phyloP scores from a whole-genome alignment of 371 early-diverging fungal genomes.

The Rhizopus sp. region DNA sequence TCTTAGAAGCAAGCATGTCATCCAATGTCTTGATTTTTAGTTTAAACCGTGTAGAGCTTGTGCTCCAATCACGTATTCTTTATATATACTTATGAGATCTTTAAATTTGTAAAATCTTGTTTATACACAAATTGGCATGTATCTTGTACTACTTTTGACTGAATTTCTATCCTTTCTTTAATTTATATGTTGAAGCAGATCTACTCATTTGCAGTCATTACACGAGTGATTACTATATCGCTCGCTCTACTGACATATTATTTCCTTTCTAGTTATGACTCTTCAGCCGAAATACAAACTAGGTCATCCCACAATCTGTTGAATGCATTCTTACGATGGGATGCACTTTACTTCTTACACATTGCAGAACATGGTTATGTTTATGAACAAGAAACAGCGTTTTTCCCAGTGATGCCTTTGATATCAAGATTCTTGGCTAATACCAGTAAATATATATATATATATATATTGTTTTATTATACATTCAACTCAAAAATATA shows the following conservation, averaged over 20 bases:
- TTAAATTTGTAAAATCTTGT: no score
- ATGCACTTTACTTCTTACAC: slow-evolving; percentile 86
- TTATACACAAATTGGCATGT: no score
- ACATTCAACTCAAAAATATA: background rate
- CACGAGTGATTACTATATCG: slow-evolving; percentile 27
- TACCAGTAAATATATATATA: slow-evolving; percentile 47
- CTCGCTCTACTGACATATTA: slow-evolving; percentile 26
- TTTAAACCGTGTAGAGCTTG: no score
- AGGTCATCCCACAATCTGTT: slow-evolving; percentile 12
- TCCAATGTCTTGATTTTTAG: no score
- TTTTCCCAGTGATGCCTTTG: slow-evolving; percentile 86
- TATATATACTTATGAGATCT: no score
- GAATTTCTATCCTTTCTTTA: background rate
- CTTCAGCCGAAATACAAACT: slow-evolving; percentile 41
- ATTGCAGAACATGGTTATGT: slow-evolving; percentile 83
- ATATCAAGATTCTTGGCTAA: slow-evolving; percentile 53
- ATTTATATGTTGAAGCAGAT: slow-evolving; percentile 23
- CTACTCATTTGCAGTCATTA: slow-evolving; percentile 30
- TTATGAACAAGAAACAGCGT: slow-evolving; percentile 91
- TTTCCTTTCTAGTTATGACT: slow-evolving; percentile 41
- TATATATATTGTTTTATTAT: background rate
- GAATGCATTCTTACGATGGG: slow-evolving; percentile 84
- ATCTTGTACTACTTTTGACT: no score
- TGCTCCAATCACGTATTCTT: no score
- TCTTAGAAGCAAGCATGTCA: no score